These are phyloP conservation scores for Yamadazyma akitaensis DNA, from an alignment of 805 yeast species.

Conservation along the genomic window DNA sequence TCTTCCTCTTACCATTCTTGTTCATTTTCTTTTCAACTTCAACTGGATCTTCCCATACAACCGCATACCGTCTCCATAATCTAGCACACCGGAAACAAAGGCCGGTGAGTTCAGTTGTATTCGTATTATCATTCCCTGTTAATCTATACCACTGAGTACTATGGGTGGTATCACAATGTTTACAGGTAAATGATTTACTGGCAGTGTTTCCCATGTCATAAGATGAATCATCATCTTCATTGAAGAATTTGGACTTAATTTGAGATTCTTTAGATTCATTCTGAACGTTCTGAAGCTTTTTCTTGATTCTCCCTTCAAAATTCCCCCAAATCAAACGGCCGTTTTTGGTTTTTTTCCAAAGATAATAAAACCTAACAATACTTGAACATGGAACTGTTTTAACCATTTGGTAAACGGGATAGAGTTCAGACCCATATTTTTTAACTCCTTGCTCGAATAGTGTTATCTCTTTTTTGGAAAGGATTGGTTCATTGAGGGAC, in stretches of 20 bases:
- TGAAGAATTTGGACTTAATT: conserved; percentile 39
- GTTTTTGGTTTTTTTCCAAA: conserved; percentile 83
- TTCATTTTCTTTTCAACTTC: conserved; percentile 54
- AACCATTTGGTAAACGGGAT: conserved; percentile 70
- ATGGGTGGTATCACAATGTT: conserved; percentile 59
- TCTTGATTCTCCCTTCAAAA: conserved; percentile 65
- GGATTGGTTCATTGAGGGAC: conserved; percentile 71
- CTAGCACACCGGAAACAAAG: conserved; percentile 85
- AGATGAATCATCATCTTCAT: conserved; percentile 67
- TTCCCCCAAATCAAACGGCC: conserved; percentile 84
- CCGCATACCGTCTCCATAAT: conserved; percentile 87
- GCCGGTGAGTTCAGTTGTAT: conserved; percentile 41
- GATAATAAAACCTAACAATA: conserved; percentile 82
- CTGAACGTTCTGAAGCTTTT: conserved; percentile 42
- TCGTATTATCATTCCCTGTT: conserved; percentile 49
- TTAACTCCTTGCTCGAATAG: conserved; percentile 74
- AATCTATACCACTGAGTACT: conserved; percentile 68
- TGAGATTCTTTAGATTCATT: conserved; percentile 16
- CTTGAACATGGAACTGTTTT: conserved; percentile 68
- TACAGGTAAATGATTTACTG: conserved; percentile 55
- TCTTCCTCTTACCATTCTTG: conserved; percentile 46
- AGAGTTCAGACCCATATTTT: conserved; percentile 73
- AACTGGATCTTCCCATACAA: conserved; percentile 77
- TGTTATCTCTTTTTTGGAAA: conserved; percentile 57
- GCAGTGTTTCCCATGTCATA: conserved; percentile 55